Conservation (phyloP, 176 grass and related monocot genomes). For the Panicum miliaceum region DNA sequence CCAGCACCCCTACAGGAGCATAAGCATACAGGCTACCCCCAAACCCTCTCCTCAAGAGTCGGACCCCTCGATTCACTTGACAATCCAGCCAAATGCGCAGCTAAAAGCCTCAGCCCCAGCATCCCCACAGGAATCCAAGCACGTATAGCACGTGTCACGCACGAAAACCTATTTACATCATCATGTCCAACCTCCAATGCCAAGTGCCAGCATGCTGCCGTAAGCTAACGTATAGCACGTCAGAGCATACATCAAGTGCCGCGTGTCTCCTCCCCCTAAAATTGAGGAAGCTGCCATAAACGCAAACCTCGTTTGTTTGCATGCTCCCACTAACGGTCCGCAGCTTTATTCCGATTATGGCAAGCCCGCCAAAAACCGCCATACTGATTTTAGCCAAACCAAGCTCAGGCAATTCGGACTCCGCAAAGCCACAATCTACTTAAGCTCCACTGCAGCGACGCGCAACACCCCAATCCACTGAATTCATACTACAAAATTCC, state of each 20-base stretch:
- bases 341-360: slow-evolving; percentile 3
- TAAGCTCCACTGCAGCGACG: neutral
- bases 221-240: neutral
- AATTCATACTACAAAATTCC: neutral
- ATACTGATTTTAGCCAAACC: neutral
- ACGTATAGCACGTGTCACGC: neutral
- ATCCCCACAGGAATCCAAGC: neutral
- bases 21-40: too few relatives aligned
- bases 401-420: neutral
- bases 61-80: neutral
- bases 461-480: slow-evolving; percentile 11
- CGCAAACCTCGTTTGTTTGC: neutral
- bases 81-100: too few relatives aligned
- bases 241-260: neutral
- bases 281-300: neutral
- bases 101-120: too few relatives aligned
- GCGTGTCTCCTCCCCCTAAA: neutral
- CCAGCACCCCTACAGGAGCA: neutral
- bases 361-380: neutral
- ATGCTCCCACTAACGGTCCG: neutral
- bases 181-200: neutral
- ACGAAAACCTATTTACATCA: neutral
- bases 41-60: neutral
- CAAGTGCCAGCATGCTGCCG: neutral
- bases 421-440: slow-evolving; percentile 13